Conservation (phyloP, 331 rosid species). For the Saraca asoca region DNA sequence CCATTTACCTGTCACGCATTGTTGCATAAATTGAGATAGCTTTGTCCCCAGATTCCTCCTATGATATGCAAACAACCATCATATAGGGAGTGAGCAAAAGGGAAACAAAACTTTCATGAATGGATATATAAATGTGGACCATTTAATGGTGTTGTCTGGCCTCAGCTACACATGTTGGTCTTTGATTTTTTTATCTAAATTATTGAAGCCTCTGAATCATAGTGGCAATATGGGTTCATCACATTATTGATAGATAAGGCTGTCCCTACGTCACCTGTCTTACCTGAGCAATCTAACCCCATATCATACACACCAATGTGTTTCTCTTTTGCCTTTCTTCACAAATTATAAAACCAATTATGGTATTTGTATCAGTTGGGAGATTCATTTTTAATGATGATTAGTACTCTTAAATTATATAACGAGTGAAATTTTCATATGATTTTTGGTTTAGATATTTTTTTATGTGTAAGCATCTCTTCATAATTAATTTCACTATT, state of each 20-base stretch:
- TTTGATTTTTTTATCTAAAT: not conserved
- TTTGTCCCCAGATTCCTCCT: no score
- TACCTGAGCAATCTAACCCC: not conserved
- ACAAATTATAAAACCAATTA: no score
- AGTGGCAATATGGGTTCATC: constrained; percentile 20
- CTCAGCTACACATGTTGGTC: not conserved
- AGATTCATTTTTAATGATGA: no score
- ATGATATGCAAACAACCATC: no score
- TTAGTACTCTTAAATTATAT: no score
- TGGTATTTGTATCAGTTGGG: no score
- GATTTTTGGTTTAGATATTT: no score
- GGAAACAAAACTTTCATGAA: not conserved
- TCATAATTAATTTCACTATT: no score
- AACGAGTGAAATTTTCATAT: no score
- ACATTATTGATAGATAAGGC: constrained; percentile 17
- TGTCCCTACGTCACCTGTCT: constrained; percentile 35
- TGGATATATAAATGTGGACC: not conserved
- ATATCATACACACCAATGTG: not conserved
- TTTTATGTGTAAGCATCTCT: no score
- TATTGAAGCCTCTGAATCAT: constrained; percentile 2
- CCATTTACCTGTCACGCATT: no score
- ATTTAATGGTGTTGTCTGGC: not conserved
- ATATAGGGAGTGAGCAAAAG: constrained; percentile 7
- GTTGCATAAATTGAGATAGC: no score
- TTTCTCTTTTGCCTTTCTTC: not conserved